Evolutionary conservation across 2,329 filamentous ascomycete species (phyloP).

Genomic region (Simplicillium sp.): DNA sequence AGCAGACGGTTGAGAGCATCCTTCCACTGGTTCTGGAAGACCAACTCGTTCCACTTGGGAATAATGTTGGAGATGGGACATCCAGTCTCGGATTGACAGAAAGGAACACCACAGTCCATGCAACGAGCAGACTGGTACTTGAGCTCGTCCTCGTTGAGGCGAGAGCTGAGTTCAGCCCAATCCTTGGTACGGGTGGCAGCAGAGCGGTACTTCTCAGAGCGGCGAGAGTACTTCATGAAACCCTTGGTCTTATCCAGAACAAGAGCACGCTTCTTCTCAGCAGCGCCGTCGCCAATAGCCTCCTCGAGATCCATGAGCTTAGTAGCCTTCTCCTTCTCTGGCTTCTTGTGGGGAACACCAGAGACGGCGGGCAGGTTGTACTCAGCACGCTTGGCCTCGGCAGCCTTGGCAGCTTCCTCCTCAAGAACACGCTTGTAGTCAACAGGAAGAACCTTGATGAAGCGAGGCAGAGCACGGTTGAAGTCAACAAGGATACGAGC

Average conservation of each 20-base stretch:
- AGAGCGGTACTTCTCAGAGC: constrained; percentile 85
- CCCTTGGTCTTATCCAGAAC: constrained; percentile 96
- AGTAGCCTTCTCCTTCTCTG: constrained; percentile 61
- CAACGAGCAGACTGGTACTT: constrained; percentile 95
- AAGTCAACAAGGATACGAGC: constrained; percentile 93
- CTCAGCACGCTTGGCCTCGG: constrained; percentile 73
- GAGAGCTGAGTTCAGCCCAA: constrained; percentile 83
- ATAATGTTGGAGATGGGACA: constrained; percentile 98
- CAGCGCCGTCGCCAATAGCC: constrained; percentile 72
- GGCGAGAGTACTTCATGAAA: constrained; percentile 95
- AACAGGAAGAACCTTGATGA: constrained; percentile 86
- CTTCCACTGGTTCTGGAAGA: constrained; percentile 71
- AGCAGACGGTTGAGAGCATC: constrained; percentile 85
- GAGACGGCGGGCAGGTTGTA: constrained; percentile 72
- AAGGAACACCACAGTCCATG: constrained; percentile 98
- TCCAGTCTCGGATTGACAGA: constrained; percentile 93
- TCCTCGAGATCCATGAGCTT: constrained; percentile 82
- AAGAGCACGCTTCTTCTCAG: constrained; percentile 81
- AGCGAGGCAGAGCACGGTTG: constrained; percentile 78
- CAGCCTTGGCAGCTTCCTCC: constrained; percentile 79
- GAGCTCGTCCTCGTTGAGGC: constrained; percentile 85
- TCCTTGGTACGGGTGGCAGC: constrained; percentile 79
- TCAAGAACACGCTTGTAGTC: constrained; percentile 92
- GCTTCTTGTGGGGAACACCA: constrained; percentile 52
- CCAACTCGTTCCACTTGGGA: constrained; percentile 88